Evolutionary conservation across 1,284 basidiomycete genomes (phyloP), one percentile per base, ranked within the genome.

Genomic region (Ceratobasidium papillatum): DNA sequence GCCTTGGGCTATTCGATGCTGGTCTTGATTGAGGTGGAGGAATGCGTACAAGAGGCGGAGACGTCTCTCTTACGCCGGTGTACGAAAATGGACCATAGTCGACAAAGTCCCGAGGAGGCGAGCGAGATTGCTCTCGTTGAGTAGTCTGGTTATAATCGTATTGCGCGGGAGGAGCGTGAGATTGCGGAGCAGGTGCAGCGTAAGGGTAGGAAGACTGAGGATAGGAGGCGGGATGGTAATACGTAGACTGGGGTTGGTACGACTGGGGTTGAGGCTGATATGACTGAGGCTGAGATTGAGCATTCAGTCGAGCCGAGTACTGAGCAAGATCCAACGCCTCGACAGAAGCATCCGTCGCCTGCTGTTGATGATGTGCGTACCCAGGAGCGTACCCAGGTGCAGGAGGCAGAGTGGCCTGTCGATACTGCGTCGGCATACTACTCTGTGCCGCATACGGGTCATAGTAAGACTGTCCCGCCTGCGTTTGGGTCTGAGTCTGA

Each of bases 301-400:
- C 41, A n/a, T 71, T 47, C 30, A 72, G 19, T 1, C 54, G 47
- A 25, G 68, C 38, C 7, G 54, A 49, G 49, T 72, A 72, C 30
- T 59, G 27, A 8, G 68, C 68, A 32, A 72, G 47, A 27, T 61
- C 68, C 36, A 72, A 22, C 12, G 68, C 68, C 47, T 72, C 68
- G 38, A 72, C 68, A 47, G 68, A 72, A 27, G 68, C 27, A 47
- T 72, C 68, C 9, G 68, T 72, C 41, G 68, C 36, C 45, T 72
- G 68, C 43, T 72, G 56, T n/a, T 59, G 52, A 45, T 69, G 68
- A 9, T 38, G 49, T 56, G 36, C 49, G 34, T 72, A 49, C 19
- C 38, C 54, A 22, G 68, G 32, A 59, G 30, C 5, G 43, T 19
- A 22, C n/a, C 62, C 47, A 17, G 47, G 38, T 2, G 61, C 61